phyloP scores from a whole-genome alignment of 2,329 filamentous ascomycete species.

The Plectosphaerella sp. region DNA sequence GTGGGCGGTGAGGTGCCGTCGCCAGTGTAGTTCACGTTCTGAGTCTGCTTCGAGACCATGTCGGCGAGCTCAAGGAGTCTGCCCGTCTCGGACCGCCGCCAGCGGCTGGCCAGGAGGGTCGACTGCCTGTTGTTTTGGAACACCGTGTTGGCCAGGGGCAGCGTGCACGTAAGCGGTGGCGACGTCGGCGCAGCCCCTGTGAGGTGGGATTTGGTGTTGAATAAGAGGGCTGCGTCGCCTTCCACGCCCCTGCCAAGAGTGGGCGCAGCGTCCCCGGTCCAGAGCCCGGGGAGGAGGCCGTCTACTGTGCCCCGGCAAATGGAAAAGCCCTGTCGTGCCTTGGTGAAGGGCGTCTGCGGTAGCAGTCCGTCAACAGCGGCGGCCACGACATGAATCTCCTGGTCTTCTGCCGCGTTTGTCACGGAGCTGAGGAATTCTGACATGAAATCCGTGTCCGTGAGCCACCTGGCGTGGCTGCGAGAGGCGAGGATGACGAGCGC shows the following conservation, averaged over 20 bases:
- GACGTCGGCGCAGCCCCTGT: background rate
- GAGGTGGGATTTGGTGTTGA: background rate
- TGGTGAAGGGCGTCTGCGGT: slow-evolving; percentile 23
- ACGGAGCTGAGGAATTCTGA: slow-evolving; percentile 12
- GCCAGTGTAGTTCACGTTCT: slow-evolving; percentile 24
- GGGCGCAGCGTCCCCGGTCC: slow-evolving; percentile 19
- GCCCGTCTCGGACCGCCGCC: slow-evolving; percentile 18
- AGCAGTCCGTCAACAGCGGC: slow-evolving; percentile 54
- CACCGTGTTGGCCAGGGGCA: slow-evolving; percentile 73
- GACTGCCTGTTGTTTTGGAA: slow-evolving; percentile 66
- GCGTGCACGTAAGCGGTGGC: slow-evolving; percentile 30
- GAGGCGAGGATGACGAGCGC: slow-evolving; percentile 48
- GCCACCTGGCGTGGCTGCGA: slow-evolving; percentile 39
- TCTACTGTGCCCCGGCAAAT: slow-evolving; percentile 40
- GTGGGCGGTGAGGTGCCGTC: slow-evolving; percentile 15
- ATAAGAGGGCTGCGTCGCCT: slow-evolving; percentile 6
- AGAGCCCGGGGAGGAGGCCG: slow-evolving; percentile 40
- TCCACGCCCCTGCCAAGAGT: slow-evolving; percentile 1
- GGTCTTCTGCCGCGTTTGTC: background rate
- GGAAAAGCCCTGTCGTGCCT: slow-evolving; percentile 41
- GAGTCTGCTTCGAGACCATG: slow-evolving; percentile 31
- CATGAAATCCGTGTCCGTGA: slow-evolving; percentile 41
- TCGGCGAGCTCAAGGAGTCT: slow-evolving; percentile 22
- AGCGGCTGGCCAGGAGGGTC: slow-evolving; percentile 47
- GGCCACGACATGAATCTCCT: slow-evolving; percentile 41